Evolutionary conservation across 2,329 filamentous ascomycete species (phyloP), one percentile per base, ranked within the genome.

Genomic region (Aureobasidium sp.): DNA sequence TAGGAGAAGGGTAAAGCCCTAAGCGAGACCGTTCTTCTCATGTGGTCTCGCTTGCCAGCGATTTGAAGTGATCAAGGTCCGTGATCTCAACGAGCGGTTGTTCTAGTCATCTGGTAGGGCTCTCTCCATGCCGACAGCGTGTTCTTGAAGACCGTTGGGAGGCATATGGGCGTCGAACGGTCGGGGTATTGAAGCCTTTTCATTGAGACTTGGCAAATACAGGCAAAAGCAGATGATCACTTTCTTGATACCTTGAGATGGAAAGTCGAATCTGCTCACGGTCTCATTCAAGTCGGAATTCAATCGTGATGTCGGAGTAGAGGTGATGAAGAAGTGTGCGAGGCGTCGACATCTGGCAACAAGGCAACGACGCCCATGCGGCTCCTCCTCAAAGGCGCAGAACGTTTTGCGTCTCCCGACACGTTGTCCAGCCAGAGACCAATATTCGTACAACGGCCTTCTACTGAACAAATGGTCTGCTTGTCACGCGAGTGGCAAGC

Each of bases 381-480:
- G 42, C 42, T 47, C 48, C 35, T 32, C 14, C 19, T 21, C 25
- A 27, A 27, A 51, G 48, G 29, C 24, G 17, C 37, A n/a, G 37
- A 41, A 7, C 48, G 48, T 51, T 51, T 49, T 17, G 12, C 35
- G 45, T 38, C 25, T 34, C 14, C 30, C 30, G 11, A 27, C 48
- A 42, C 21, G 37, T 42, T 30, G n/a, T 19, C 29, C 21, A 27
- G 38, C 47, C 47, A 51, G 34, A 22, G 25, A 14, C 11, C 37
- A 52, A 52, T 52, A 41, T 52, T 41, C 21, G 29, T 11, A 17
- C 21, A 52, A 52, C 48, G 48, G n/a, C 48, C 42, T 52, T 42
- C 14, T 42, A 49, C 45, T 30, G 34, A 29, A 29, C 22, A 12
- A 29, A 19, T 27, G 24, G 16, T 30, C n/a, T n/a, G n/a, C 17